Evolutionary conservation across 2,329 filamentous ascomycete species (phyloP), one percentile per base, ranked within the genome.

Genomic region (Clonostachys chloroleuca): DNA sequence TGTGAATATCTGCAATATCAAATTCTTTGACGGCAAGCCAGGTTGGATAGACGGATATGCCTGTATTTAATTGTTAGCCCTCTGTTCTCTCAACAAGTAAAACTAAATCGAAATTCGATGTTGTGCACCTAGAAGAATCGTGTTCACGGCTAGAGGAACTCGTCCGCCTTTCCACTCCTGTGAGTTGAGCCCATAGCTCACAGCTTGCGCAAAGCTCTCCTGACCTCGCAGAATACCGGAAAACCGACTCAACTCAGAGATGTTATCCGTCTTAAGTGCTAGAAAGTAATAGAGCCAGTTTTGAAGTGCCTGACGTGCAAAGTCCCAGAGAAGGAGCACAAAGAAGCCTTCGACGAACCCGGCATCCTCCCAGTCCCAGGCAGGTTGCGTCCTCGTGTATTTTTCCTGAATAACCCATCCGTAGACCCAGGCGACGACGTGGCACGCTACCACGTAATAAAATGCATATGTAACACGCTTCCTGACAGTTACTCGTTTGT

Each of bases 301-400:
- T 12, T 44, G 41, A 5, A 35, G n/a, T 40, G 53, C 42, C 39
- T 53, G 24, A 14, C 54, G 53, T 33, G 43, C 49, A 9, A 48
- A 52, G 48, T 55, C 52, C n/a, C 54, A 44, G 34, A 58, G 44
- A 36, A 57, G 54, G 52, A 56, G 57, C 16, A 57, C 47, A 5
- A 45, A 54, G 44, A 54, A 58, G 3, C 47, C 56, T 3, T 51
- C 42, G 13, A 54, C 55, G 44, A 58, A 58, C 12, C 56, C 52
- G 5, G 46, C 43, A 6, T 47, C 46, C 9, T 35, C 37, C 53
- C 54, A 56, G 20, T 57, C 55, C 3, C 49, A 40, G 39, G 40
- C 51, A 0, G 47, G 50, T 5, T 44, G 45, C 13, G 45, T 40
- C 16, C 46, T 30, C 12, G 49, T 42, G 20, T 52, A 52, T 34